Conservation (phyloP, 768 basidiomycete species). For the Kockovaella imperatae region DNA sequence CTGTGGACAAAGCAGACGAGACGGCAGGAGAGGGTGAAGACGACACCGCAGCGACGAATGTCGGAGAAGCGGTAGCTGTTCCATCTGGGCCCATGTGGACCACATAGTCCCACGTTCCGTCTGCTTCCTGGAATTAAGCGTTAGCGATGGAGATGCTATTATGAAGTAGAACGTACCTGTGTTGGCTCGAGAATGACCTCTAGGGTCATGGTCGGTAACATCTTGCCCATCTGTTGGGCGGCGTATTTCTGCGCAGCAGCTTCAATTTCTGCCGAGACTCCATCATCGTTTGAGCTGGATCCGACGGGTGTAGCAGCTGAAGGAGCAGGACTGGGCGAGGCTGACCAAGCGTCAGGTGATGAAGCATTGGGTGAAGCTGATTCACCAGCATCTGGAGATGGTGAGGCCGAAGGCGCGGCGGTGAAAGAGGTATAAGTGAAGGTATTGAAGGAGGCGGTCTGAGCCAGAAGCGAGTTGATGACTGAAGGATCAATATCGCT, state of each 20-base stretch:
- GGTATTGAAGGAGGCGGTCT: conserved; percentile 24
- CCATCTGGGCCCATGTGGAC: conserved; percentile 40
- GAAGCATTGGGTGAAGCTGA: not conserved
- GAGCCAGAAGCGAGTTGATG: conserved; percentile 19
- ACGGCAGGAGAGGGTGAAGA: conserved; percentile 1
- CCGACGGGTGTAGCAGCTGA: not conserved
- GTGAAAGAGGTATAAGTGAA: conserved; percentile 33
- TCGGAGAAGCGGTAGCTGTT: conserved; percentile 38
- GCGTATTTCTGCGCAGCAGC: conserved; percentile 27
- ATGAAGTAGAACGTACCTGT: conserved; percentile 29
- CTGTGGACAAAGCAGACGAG: conserved; percentile 1
- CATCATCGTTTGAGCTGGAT: not conserved
- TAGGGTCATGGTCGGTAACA: conserved; percentile 41
- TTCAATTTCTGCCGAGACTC: conserved; percentile 15
- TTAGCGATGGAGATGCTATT: not conserved
- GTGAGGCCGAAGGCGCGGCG: not conserved
- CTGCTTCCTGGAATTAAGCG: conserved; percentile 28
- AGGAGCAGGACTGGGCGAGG: not conserved
- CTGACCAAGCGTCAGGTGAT: conserved; percentile 4
- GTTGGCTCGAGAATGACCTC: conserved; percentile 39
- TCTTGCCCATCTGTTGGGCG: conserved; percentile 16
- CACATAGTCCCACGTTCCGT: conserved; percentile 44
- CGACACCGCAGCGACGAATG: conserved; percentile 4
- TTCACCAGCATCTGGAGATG: not conserved
- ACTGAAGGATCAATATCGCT: conserved; percentile 14